Evolutionary conservation across 1,284 basidiomycete species (phyloP).

Genomic region (Fomitopsis betulina): DNA sequence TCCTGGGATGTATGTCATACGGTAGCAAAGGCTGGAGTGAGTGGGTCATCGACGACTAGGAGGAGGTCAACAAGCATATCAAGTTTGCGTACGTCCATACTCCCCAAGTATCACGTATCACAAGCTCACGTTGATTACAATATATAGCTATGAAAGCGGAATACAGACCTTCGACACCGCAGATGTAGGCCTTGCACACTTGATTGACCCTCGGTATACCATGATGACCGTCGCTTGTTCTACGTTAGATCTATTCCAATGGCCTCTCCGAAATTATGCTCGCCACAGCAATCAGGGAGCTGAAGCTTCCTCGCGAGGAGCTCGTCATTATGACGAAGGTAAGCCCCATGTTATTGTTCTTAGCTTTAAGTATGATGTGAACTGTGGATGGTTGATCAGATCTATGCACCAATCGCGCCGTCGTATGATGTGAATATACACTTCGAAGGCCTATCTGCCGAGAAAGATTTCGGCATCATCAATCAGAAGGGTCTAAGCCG

Average conservation of each 20-base stretch:
- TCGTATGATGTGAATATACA: slow-evolving; percentile 36
- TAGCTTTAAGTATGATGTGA: background rate
- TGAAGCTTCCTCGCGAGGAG: slow-evolving; percentile 49
- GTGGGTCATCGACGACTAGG: slow-evolving; percentile 38
- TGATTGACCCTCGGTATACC: background rate
- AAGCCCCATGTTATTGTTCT: background rate
- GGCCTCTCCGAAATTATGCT: slow-evolving; percentile 51
- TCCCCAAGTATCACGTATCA: background rate
- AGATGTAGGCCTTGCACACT: slow-evolving; percentile 25
- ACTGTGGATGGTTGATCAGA: background rate
- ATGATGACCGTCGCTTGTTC: background rate
- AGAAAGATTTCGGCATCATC: slow-evolving; percentile 26
- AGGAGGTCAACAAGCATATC: slow-evolving; percentile 34
- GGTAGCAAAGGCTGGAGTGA: slow-evolving; percentile 31
- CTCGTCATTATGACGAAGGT: slow-evolving; percentile 57
- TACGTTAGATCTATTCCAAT: slow-evolving; percentile 35
- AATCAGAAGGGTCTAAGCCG: slow-evolving; percentile 35
- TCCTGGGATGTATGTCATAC: slow-evolving; percentile 41
- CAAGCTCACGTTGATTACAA: background rate
- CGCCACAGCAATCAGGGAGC: slow-evolving; percentile 54
- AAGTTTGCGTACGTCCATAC: slow-evolving; percentile 30
- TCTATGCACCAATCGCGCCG: slow-evolving; percentile 14
- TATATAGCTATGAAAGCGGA: slow-evolving; percentile 31
- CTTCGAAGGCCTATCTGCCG: slow-evolving; percentile 6
- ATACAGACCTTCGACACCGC: slow-evolving; percentile 51